Conservation (phyloP, 2,329 filamentous ascomycete species). For the Claviceps pusilla region DNA sequence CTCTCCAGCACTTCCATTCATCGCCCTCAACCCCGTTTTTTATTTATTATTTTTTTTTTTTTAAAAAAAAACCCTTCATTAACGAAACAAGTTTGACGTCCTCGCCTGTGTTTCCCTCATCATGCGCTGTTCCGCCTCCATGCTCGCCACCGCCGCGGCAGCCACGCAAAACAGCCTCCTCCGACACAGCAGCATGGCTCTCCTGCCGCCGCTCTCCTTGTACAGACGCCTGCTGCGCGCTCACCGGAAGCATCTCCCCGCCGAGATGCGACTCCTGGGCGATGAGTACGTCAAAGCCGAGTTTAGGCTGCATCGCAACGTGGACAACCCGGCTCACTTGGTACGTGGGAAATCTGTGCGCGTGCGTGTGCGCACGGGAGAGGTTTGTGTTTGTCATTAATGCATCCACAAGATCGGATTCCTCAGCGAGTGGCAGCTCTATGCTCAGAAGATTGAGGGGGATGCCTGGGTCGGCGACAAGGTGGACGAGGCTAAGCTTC, state of each 20-base stretch:
- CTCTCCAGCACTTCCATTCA: too few relatives aligned
- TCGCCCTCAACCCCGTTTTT: too few relatives aligned
- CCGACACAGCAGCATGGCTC: constrained; percentile 37
- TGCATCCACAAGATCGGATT: constrained; percentile 60
- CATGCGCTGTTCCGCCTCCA: constrained; percentile 10
- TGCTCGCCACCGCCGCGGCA: constrained; percentile 17
- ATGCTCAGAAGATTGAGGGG: constrained; percentile 83
- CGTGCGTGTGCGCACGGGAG: background rate
- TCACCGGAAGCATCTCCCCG: constrained; percentile 63
- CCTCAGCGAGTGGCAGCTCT: constrained; percentile 89
- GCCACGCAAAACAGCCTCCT: constrained; percentile 15
- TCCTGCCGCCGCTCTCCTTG: constrained; percentile 75
- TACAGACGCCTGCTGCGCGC: constrained; percentile 78
- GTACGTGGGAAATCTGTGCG: constrained; percentile 28
- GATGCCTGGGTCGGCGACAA: constrained; percentile 73
- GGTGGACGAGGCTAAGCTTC: constrained; percentile 67
- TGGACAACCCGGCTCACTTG: constrained; percentile 86
- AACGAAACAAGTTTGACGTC: too few relatives aligned
- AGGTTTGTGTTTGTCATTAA: background rate
- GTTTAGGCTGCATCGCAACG: constrained; percentile 66
- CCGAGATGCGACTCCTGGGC: constrained; percentile 65
- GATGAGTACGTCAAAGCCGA: constrained; percentile 90
- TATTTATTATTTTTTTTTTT: too few relatives aligned
- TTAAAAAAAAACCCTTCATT: too few relatives aligned
- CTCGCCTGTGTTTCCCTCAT: background rate